A percentile compares a stretch with the other conserved stretches of the same genome.
Evolutionary conservation across 257 asterid species (phyloP).

Genomic region (Sherardia arvensis): DNA sequence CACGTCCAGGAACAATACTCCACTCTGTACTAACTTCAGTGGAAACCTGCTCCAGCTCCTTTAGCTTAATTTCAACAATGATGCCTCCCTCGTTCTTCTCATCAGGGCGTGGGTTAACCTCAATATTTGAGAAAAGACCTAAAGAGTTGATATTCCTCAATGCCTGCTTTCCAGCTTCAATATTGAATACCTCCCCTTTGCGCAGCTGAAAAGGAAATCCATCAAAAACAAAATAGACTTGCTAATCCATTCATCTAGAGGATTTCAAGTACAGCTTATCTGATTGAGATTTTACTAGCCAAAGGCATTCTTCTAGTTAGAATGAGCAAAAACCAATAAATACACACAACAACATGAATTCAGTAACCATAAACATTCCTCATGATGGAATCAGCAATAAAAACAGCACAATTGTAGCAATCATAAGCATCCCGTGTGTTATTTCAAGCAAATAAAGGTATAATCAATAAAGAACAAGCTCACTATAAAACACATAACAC

Average conservation of each 20-base stretch:
- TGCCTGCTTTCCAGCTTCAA: slow-evolving; percentile 95
- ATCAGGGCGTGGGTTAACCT: slow-evolving; percentile 95
- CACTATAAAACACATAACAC: not conserved
- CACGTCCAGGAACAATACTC: slow-evolving; percentile 97
- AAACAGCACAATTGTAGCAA: not conserved
- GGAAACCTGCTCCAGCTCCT: slow-evolving; percentile 93
- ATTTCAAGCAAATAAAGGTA: not conserved
- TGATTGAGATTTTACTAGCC: not conserved
- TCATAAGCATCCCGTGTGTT: not conserved
- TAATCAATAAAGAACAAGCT: not conserved
- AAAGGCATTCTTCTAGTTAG: not conserved
- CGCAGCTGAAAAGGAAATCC: slow-evolving; percentile 52
- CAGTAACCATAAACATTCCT: no score
- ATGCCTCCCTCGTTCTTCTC: slow-evolving; percentile 96
- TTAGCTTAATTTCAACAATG: slow-evolving; percentile 80
- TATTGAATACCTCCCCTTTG: slow-evolving; percentile 81
- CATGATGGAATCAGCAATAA: no score
- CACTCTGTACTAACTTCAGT: slow-evolving; percentile 99
- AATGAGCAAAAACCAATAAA: not conserved
- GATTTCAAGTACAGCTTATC: not conserved
- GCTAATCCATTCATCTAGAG: not conserved
- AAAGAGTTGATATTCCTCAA: slow-evolving; percentile 79
- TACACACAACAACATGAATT: not conserved
- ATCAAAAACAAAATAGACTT: slow-evolving; percentile 5
- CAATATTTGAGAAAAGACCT: slow-evolving; percentile 89